These are phyloP conservation scores for Crataegus laevigata DNA, from an alignment of 306 rosid species.

Conservation along the genomic window DNA sequence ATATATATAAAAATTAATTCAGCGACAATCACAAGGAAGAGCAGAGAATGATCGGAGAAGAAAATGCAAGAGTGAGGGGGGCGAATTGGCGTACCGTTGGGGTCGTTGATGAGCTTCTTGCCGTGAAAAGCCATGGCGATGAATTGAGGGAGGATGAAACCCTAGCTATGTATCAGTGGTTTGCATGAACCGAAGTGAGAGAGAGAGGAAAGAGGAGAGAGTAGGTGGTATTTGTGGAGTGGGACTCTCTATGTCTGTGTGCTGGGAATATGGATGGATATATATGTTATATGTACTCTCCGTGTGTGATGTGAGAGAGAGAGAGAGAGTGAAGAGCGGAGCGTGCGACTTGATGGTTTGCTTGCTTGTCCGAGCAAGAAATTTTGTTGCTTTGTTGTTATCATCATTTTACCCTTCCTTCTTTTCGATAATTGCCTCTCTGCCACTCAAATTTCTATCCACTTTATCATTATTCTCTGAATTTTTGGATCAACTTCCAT, in stretches of 20 bases:
- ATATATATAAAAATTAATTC: not conserved
- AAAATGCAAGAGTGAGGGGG: not conserved
- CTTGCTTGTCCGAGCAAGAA: conserved; percentile 18
- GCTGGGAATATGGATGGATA: not conserved
- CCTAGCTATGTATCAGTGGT: conserved; percentile 31
- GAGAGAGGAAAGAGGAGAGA: conserved; percentile 16
- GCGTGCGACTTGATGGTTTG: not conserved
- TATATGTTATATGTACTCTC: not conserved
- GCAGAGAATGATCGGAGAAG: not conserved
- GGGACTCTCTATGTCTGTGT: not conserved
- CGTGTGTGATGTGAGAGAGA: not conserved
- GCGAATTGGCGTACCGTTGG: conserved; percentile 38
- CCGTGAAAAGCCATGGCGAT: conserved; percentile 55
- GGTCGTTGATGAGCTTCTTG: conserved; percentile 88
- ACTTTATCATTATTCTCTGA: too few relatives aligned
- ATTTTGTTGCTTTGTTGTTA: not conserved
- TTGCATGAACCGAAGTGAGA: conserved; percentile 31
- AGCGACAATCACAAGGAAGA: not conserved
- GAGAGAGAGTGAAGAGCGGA: not conserved
- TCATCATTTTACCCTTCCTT: not conserved
- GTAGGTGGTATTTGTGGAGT: conserved; percentile 23
- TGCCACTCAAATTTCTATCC: not conserved
- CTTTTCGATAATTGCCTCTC: not conserved
- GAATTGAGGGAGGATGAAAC: conserved; percentile 23
- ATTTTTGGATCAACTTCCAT: not conserved